Evolutionary conservation across 1,284 basidiomycete species (phyloP).

Genomic region (Ganoderma boninense): DNA sequence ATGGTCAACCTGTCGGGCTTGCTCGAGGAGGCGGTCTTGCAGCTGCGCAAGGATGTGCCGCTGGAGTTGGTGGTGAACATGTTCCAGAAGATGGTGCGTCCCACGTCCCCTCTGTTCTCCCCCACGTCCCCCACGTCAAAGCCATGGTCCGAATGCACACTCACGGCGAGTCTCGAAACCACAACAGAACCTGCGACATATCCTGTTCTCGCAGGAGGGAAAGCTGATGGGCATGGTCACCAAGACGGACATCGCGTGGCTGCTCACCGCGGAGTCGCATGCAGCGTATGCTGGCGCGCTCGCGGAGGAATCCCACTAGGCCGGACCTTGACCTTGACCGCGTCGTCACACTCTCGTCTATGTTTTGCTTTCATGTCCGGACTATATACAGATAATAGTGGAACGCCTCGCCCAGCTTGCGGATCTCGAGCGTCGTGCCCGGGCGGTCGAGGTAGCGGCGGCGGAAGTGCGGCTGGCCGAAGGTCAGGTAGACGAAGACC

Average conservation of each 20-base stretch:
- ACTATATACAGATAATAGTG: conserved; percentile 85
- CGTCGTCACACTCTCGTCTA: too few relatives aligned
- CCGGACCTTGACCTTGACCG: too few relatives aligned
- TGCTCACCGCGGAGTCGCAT: conserved; percentile 63
- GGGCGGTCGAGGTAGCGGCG: conserved; percentile 68
- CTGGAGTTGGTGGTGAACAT: conserved; percentile 74
- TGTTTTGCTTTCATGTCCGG: conserved; percentile 28
- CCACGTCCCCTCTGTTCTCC: neutral
- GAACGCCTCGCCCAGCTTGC: conserved; percentile 78
- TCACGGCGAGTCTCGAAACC: too few relatives aligned
- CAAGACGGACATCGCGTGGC: conserved; percentile 69
- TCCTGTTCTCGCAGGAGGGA: conserved; percentile 70
- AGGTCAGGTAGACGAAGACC: conserved; percentile 86
- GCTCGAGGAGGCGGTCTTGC: conserved; percentile 66
- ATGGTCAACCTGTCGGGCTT: conserved; percentile 57
- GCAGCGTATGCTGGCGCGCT: conserved; percentile 58
- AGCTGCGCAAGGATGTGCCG: conserved; percentile 72
- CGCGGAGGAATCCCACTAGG: conserved; percentile 30
- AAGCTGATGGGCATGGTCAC: conserved; percentile 71
- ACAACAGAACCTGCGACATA: conserved; percentile 68
- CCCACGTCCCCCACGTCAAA: too few relatives aligned
- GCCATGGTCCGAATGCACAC: too few relatives aligned
- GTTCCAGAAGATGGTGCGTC: conserved; percentile 74
- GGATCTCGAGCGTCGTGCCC: conserved; percentile 68
- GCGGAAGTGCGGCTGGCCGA: conserved; percentile 93